Conservation (phyloP, 306 rosid species). For the Pyrus communis region DNA sequence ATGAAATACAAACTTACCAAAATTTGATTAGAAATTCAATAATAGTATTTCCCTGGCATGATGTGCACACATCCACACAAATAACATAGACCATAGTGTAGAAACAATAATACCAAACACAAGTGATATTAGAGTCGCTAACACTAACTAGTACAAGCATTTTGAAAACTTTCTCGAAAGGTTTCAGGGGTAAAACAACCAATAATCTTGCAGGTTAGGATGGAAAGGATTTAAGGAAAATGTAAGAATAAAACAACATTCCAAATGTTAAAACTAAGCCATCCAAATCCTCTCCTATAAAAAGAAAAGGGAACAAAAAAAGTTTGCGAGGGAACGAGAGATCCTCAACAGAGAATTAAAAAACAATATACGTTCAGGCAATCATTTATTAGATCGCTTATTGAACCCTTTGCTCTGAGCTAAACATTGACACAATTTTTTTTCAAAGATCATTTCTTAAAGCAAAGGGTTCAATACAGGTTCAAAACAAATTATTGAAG, state of each 20-base stretch:
- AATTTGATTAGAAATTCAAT: not conserved
- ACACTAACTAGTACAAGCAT: not conserved
- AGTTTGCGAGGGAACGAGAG: not conserved
- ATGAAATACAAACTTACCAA: not conserved
- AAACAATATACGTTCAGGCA: not conserved
- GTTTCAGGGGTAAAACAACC: not conserved
- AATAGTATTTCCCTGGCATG: not conserved
- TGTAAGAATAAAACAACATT: not conserved
- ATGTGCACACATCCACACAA: not conserved
- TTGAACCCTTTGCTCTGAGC: not conserved
- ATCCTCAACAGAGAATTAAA: not conserved
- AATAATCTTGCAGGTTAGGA: not conserved
- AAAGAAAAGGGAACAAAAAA: not conserved
- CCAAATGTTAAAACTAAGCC: not conserved
- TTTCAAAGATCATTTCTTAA: not conserved
- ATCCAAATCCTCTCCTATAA: not conserved
- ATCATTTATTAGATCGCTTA: not conserved
- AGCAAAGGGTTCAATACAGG: not conserved
- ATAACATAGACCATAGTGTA: not conserved
- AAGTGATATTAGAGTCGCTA: not conserved
- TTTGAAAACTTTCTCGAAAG: not conserved
- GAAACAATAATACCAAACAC: not conserved
- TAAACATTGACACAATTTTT: not conserved
- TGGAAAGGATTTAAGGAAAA: not conserved
- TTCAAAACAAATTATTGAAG: too few species aligned